Base-by-base conservation (phyloP, 495 filamentous ascomycete species). In the Neurospora sp. region DNA sequence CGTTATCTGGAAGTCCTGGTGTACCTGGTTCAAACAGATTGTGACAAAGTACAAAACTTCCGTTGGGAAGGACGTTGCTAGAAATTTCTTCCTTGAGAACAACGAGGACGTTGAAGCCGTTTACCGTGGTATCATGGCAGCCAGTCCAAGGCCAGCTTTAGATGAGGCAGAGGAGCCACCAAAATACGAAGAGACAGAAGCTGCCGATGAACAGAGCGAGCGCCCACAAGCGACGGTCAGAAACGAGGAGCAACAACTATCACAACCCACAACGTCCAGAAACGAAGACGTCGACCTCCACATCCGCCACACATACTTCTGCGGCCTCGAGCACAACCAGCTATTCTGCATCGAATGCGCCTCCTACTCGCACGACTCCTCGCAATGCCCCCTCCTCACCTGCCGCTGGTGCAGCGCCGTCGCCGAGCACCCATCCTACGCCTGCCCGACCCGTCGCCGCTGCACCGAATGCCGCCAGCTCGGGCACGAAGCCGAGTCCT, bases 391-490 rank as follows among this genome's bases (percentile, higher is more conserved):
- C 10, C 72, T 75, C 22, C 70, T 73, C 20, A 40, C 42, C 2
- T 84, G 83, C 70, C 75, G 78, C 6, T 83, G 81, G 41, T 86
- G 83, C 70, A 7, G 5, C 20, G 71, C 73, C 39, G 72, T 75
- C 40, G 53, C 44, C 12, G 70, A 77, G 1, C 84, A 86, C 68
- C 75, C 61, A 14, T 71, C 74, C 9, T 80, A 76, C 70, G 73
- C 71, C 27, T 86, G 84, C 71, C 81, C 82, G 16, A 78, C 76
- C 5, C 76, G 78, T 17, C 74, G 59, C 10, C 80, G 83, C 38
- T 86, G 84, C 72, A 74, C 72, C 1, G 81, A 81, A 53, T 86
- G 84, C 73, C 76, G 69, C 40, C 81, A 82, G 61, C 73, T 81
- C 38, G 83, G 84, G 7, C 84, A 86, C 74, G 42, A 3, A 14